phyloP scores from a whole-genome alignment of 192 early-diverging fungal genomes.

The Coemansia sp. region DNA sequence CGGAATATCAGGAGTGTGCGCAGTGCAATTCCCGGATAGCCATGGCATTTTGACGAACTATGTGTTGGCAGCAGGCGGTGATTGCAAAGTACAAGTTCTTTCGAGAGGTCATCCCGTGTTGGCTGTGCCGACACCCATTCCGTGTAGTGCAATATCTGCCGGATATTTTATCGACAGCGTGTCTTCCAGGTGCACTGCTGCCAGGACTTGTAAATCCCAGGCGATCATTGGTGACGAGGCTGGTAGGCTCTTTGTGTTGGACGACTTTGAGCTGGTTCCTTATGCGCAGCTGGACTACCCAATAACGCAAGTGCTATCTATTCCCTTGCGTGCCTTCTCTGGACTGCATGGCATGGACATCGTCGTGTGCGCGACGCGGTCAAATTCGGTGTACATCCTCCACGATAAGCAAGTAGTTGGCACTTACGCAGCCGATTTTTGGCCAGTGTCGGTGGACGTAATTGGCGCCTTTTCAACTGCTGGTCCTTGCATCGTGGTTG shows the following conservation, averaged over 20 bases:
- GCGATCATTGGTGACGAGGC: slow-evolving; percentile 42
- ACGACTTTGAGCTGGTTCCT: slow-evolving; percentile 32
- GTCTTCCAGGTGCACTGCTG: not conserved
- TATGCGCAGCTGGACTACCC: slow-evolving; percentile 42
- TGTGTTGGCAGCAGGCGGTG: slow-evolving; percentile 32
- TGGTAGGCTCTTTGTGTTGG: slow-evolving; percentile 31
- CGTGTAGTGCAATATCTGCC: slow-evolving; percentile 25
- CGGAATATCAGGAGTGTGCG: slow-evolving; percentile 28
- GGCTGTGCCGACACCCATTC: slow-evolving; percentile 22
- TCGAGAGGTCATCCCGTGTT: slow-evolving; percentile 26
- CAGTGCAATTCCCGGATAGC: slow-evolving; percentile 30
- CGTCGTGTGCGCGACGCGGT: slow-evolving; percentile 43
- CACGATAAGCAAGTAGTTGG: slow-evolving; percentile 24
- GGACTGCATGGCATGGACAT: slow-evolving; percentile 23
- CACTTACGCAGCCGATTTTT: slow-evolving; percentile 28
- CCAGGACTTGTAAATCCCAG: slow-evolving; percentile 15
- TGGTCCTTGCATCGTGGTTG: slow-evolving; percentile 27
- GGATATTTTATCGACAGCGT: slow-evolving; percentile 24
- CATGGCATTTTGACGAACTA: slow-evolving; percentile 45
- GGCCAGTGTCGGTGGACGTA: slow-evolving; percentile 34
- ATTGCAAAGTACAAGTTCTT: slow-evolving; percentile 28
- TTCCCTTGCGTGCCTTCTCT: slow-evolving; percentile 25
- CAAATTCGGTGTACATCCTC: slow-evolving; percentile 39
- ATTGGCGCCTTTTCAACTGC: slow-evolving; percentile 1
- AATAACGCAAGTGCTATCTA: slow-evolving; percentile 20